phyloP scores from a whole-genome alignment of 2,329 filamentous ascomycete species.

The Lachnellula arida region DNA sequence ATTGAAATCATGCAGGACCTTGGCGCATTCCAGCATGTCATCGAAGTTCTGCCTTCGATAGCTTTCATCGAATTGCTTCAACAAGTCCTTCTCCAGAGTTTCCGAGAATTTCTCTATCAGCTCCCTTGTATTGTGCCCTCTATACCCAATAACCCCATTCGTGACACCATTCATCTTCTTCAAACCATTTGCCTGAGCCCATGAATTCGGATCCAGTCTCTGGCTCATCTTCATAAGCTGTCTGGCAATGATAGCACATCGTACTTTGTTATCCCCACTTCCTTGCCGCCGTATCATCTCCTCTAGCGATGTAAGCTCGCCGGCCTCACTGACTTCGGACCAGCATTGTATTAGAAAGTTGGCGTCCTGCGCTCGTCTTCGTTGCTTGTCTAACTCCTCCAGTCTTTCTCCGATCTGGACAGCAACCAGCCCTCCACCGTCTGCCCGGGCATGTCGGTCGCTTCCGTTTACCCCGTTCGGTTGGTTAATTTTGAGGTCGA shows the following conservation, averaged over 20 bases:
- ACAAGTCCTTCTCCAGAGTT: slow-evolving; percentile 86
- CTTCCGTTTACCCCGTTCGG: slow-evolving; percentile 44
- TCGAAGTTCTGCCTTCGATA: slow-evolving; percentile 94
- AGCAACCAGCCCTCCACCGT: slow-evolving; percentile 76
- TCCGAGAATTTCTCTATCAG: slow-evolving; percentile 96
- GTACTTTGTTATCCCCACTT: slow-evolving; percentile 85
- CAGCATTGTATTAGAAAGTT: slow-evolving; percentile 96
- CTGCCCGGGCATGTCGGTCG: slow-evolving; percentile 43
- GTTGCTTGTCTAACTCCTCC: slow-evolving; percentile 90
- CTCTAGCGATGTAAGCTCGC: slow-evolving; percentile 80
- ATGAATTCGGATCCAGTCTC: slow-evolving; percentile 73
- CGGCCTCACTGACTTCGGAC: slow-evolving; percentile 88
- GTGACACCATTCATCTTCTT: slow-evolving; percentile 48
- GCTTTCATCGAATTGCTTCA: slow-evolving; percentile 96
- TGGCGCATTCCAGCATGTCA: slow-evolving; percentile 95
- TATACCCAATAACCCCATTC: slow-evolving; percentile 39
- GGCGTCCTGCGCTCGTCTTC: slow-evolving; percentile 84
- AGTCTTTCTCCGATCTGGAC: slow-evolving; percentile 92
- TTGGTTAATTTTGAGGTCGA: slow-evolving; percentile 78
- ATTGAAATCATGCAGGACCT: slow-evolving; percentile 92
- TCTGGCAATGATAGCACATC: slow-evolving; percentile 87
- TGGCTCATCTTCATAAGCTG: slow-evolving; percentile 94
- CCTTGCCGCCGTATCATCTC: slow-evolving; percentile 75
- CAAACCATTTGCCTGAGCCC: slow-evolving; percentile 55
- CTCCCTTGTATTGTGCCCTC: slow-evolving; percentile 66